Evolutionary conservation across 2,329 filamentous ascomycete species (phyloP).

Genomic region (Fonsecaea pedrosoi): DNA sequence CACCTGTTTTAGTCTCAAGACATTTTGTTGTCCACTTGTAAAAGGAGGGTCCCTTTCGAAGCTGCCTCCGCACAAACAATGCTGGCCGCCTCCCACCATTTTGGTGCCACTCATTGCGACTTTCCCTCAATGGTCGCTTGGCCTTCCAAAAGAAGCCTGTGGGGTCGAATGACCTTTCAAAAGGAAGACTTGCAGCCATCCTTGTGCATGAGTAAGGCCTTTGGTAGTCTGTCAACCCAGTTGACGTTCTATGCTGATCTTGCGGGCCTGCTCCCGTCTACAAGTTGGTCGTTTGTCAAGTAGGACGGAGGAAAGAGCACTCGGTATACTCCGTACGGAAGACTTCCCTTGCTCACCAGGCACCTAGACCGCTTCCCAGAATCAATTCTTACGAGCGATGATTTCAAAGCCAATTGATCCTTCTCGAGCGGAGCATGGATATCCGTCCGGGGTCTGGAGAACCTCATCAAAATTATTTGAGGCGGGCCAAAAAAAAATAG

Average conservation of each 20-base stretch:
- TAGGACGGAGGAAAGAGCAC: neutral
- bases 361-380: neutral
- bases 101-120: neutral
- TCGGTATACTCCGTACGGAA: too few relatives aligned
- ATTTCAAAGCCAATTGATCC: neutral
- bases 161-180: neutral
- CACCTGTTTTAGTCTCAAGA: neutral
- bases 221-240: neutral
- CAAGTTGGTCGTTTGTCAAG: neutral
- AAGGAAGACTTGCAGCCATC: conserved; percentile 1
- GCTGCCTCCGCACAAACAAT: neutral
- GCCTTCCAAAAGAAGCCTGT: neutral
- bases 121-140: neutral
- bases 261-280: neutral
- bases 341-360: neutral
- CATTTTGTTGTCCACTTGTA: neutral
- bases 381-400: neutral
- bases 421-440: neutral
- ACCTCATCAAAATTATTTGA: neutral
- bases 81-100: neutral
- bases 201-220: neutral
- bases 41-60: neutral
- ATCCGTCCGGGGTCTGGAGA: neutral
- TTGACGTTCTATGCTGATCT: neutral
- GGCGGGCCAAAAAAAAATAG: neutral